phyloP scores from a whole-genome alignment of 768 basidiomycete species.

The Calocera viscosa region DNA sequence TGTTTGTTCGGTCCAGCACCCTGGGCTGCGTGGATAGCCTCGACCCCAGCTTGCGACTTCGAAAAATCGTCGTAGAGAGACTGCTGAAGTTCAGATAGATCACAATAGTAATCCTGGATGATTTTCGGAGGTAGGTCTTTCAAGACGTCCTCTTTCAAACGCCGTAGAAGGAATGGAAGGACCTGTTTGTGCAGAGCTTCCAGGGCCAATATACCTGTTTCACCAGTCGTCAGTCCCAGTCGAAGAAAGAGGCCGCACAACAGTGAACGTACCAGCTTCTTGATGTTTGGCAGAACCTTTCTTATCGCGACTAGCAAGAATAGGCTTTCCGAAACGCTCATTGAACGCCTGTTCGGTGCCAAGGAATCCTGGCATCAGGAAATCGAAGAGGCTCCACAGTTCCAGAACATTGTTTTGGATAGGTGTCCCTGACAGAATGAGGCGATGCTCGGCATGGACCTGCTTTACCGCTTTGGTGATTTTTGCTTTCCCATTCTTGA shows the following conservation, averaged over 20 bases:
- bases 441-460: slow-evolving; percentile 78
- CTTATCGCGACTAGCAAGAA: slow-evolving; percentile 85
- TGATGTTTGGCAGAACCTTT: slow-evolving; percentile 72
- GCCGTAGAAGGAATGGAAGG: slow-evolving; percentile 89
- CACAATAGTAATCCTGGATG: slow-evolving; percentile 98
- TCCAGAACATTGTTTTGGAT: slow-evolving; percentile 99
- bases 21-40: slow-evolving; percentile 52
- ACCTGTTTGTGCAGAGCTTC: slow-evolving; percentile 98
- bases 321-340: slow-evolving; percentile 91
- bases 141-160: slow-evolving; percentile 94
- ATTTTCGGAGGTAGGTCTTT: slow-evolving; percentile 96
- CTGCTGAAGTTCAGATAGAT: slow-evolving; percentile 88
- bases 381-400: slow-evolving; percentile 97
- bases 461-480: slow-evolving; percentile 91
- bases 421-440: slow-evolving; percentile 92
- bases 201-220: slow-evolving; percentile 74
- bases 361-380: slow-evolving; percentile 97
- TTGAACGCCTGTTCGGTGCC: slow-evolving; percentile 93
- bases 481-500: slow-evolving; percentile 98
- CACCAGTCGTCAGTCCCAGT: neutral
- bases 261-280: slow-evolving; percentile 68
- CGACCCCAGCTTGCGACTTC: slow-evolving; percentile 54
- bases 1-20: slow-evolving; percentile 38
- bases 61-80: slow-evolving; percentile 89
- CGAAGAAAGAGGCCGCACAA: neutral